Conservation (phyloP, 345 rosid genomes). For the Melaleuca alternifolia region DNA sequence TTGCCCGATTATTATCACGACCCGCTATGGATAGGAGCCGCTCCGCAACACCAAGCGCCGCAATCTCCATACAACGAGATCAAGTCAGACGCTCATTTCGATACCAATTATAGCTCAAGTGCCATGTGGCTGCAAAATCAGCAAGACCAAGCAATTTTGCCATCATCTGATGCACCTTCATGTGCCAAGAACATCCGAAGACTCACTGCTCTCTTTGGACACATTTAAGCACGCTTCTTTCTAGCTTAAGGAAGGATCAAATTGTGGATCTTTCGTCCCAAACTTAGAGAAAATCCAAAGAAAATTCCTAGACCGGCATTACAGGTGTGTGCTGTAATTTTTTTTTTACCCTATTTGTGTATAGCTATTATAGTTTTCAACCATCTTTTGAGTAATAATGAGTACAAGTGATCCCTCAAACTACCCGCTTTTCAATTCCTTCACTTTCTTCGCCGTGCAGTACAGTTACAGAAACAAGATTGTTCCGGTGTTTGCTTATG, state of each 20-base stretch:
- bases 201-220: conserved; percentile 3
- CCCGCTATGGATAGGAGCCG: not conserved
- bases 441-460: not conserved
- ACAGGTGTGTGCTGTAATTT: not conserved
- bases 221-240: not conserved
- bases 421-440: not conserved
- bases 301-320: not conserved
- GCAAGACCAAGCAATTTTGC: not conserved
- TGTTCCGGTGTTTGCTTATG: not conserved
- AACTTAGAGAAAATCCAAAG: not conserved
- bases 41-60: not conserved
- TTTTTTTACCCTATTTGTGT: not conserved
- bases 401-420: not conserved
- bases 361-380: not conserved
- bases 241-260: not conserved
- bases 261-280: not conserved
- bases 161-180: not conserved
- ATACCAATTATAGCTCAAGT: not conserved
- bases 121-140: conserved; percentile 4
- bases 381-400: not conserved
- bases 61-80: conserved; percentile 1
- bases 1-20: not conserved
- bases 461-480: not conserved
- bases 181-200: conserved; percentile 1
- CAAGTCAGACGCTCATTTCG: not conserved